These are phyloP conservation scores for Aschersonia sp. DNA, from an alignment of 2,329 filamentous ascomycete genomes.

Conservation along the genomic window DNA sequence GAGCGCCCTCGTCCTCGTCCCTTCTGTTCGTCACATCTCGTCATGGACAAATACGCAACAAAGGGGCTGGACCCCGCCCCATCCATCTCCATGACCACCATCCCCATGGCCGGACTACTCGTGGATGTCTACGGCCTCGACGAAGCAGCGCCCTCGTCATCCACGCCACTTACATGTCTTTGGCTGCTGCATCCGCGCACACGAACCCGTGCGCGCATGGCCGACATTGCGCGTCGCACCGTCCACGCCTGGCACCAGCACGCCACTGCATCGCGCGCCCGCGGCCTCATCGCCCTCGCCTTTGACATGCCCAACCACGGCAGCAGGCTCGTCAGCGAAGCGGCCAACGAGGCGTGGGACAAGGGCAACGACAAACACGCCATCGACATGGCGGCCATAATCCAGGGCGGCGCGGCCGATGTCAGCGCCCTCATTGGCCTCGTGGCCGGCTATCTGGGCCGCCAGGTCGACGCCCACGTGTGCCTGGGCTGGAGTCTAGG, in stretches of 20 bases:
- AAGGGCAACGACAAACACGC: constrained; percentile 69
- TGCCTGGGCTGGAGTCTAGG: constrained; percentile 75
- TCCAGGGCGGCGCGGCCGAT: constrained; percentile 61
- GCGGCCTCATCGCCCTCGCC: constrained; percentile 62
- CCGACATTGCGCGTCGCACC: constrained; percentile 51
- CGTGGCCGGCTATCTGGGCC: constrained; percentile 53
- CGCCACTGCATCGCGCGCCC: constrained; percentile 3
- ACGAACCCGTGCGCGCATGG: constrained; percentile 58
- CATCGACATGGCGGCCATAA: constrained; percentile 77
- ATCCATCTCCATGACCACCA: constrained; percentile 45
- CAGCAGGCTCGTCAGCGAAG: constrained; percentile 46
- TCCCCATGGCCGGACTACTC: constrained; percentile 64
- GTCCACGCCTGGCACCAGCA: constrained; percentile 52
- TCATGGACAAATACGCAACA: constrained; percentile 14
- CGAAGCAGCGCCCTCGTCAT: constrained; percentile 38
- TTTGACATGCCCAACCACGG: constrained; percentile 96
- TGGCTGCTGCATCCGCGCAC: constrained; percentile 82
- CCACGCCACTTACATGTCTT: constrained; percentile 54
- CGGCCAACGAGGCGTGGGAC: constrained; percentile 66
- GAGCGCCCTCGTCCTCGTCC: too few species aligned
- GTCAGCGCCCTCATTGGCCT: constrained; percentile 62
- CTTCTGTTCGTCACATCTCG: background rate
- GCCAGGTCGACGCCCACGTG: constrained; percentile 46
- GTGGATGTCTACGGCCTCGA: constrained; percentile 69
- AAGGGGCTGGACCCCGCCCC: constrained; percentile 24